Evolutionary conservation across 2,329 filamentous ascomycete species (phyloP), one percentile per base, ranked within the genome.

Genomic region (Aspergillus carbonarius): DNA sequence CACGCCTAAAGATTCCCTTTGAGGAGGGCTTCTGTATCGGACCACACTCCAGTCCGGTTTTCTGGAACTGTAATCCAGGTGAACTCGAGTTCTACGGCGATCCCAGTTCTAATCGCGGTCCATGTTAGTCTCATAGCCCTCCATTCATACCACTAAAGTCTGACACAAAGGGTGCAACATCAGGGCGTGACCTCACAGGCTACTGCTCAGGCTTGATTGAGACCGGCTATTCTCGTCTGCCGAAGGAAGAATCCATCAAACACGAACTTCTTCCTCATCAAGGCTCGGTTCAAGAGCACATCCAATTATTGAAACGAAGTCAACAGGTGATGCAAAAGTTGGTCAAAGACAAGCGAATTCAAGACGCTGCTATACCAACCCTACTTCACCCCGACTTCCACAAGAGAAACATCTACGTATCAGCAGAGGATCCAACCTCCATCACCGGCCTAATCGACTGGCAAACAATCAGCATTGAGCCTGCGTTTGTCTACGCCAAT

Each of bases 401-500:
- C 54, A 72, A 66, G 51, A 56, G 72, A 27, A 75, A 75, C 46
- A 72, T 75, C 4, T 73, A 64, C 37, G 66, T 76, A 25, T 72
- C 70, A 2, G 44, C 60, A 5, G 59, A 69, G 9, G 71, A 74
- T 8, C 69, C 66, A 40, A 70, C 69, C 1, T 7, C 61, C 3
- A 64, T 74, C 20, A 72, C 72, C 3, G 63, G 65, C 10, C 30
- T 76, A 0, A 71, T 75, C 50, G 72, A 75, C 49, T 75, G 69
- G 73, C 70, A 75, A 56, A 65, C 66, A 47, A 55, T 72, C 20
- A 68, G 64, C 35, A 64, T 74, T 18, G 65, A 73, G 40, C 72
- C 71, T 5, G 66, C 68, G 2, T 74, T 75, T 42, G 63, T 66
- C 7, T 72, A 73, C 46, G 60, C 66, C 3, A 66, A 69, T n/a